Evolutionary conservation across 108 stramenopile species (phyloP).

Genomic region (Nitzschia sp.): DNA sequence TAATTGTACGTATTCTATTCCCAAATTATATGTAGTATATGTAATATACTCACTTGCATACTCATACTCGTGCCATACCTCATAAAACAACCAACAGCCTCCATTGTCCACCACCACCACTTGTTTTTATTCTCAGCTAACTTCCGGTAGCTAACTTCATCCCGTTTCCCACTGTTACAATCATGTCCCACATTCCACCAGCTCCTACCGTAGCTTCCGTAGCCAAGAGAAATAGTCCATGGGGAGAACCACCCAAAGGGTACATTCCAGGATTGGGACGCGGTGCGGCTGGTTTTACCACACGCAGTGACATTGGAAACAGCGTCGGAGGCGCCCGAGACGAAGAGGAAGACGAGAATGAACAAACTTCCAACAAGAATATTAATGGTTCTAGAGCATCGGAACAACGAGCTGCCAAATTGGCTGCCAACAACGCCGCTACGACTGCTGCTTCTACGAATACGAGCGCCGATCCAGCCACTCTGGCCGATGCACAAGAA

Average conservation of each 20-base stretch:
- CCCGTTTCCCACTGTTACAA: neutral
- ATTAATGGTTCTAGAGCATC: conserved; percentile 21
- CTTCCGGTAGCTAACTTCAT: no score
- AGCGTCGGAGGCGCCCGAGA: conserved; percentile 4
- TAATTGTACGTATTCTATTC: no score
- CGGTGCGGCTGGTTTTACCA: conserved; percentile 97
- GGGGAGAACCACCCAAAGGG: conserved; percentile 58
- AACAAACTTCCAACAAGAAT: neutral
- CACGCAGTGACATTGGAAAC: conserved; percentile 89
- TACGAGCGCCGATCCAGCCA: conserved; percentile 48
- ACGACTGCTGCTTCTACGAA: no score
- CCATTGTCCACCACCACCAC: no score
- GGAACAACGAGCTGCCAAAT: conserved; percentile 40
- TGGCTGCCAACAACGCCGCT: conserved; percentile 20
- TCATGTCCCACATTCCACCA: neutral
- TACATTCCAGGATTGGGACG: conserved; percentile 97
- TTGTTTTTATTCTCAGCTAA: no score
- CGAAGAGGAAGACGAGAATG: conserved; percentile 23
- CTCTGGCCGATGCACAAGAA: conserved; percentile 44
- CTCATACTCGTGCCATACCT: no score
- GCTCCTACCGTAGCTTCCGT: conserved; percentile 3
- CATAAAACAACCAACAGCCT: no score
- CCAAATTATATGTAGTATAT: no score
- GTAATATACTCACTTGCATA: no score
- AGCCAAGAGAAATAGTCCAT: conserved; percentile 10